Conservation (phyloP, 176 grass and related monocot genomes). For the Hsuehochloa calcarea region DNA sequence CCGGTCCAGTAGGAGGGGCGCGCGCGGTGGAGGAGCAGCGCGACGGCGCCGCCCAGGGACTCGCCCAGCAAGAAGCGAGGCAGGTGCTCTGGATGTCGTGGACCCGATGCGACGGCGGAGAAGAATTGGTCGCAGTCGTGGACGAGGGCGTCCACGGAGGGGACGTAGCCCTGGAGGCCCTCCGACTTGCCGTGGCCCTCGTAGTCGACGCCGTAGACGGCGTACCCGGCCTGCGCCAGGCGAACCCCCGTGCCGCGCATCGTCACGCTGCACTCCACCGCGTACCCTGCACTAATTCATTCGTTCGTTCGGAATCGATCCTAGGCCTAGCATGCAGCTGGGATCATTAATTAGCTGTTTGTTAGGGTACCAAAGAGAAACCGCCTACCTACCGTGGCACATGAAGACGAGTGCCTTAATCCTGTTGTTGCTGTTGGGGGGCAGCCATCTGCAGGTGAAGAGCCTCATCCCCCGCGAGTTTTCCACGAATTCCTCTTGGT, state of each 20-base stretch:
- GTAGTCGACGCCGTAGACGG: conserved; percentile 70
- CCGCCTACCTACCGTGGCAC: conserved; percentile 35
- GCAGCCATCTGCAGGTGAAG: conserved; percentile 76
- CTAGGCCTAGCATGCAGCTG: too few species aligned
- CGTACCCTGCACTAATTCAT: conserved; percentile 50
- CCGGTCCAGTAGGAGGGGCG: conserved; percentile 59
- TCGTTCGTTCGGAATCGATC: too few species aligned
- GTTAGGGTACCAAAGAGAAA: too few species aligned
- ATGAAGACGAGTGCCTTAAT: conserved; percentile 62
- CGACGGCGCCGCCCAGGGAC: conserved; percentile 83
- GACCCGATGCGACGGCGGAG: neutral
- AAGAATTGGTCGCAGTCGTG: conserved; percentile 53
- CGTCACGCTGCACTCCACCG: conserved; percentile 79
- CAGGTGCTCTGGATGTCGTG: too few species aligned
- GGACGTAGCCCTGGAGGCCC: conserved; percentile 71
- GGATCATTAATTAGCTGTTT: too few species aligned
- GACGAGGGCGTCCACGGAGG: conserved; percentile 45
- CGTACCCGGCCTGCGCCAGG: conserved; percentile 60
- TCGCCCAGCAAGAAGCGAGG: conserved; percentile 56
- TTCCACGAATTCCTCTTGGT: conserved; percentile 51
- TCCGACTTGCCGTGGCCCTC: conserved; percentile 75
- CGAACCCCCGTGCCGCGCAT: conserved; percentile 66
- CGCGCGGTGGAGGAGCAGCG: conserved; percentile 56
- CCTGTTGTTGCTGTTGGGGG: too few species aligned
- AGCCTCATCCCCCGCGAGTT: conserved; percentile 57